Evolutionary conservation across 805 yeast genomes (phyloP).

Genomic region (Jamesozyma jinghongensis): DNA sequence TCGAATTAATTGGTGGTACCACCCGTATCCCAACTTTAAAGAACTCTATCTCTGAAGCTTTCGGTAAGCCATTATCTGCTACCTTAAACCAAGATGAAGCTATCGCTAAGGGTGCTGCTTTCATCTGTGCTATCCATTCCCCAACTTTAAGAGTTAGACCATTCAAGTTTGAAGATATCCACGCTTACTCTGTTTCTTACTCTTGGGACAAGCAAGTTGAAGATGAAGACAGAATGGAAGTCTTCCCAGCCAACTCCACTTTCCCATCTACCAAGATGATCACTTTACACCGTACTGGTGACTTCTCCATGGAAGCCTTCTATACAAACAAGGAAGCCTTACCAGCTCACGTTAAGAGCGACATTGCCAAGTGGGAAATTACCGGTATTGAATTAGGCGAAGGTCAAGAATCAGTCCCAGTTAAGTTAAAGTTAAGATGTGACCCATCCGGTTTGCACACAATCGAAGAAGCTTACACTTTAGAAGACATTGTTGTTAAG

Average conservation of each 20-base stretch:
- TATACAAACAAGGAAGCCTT: constrained; percentile 69
- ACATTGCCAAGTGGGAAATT: constrained; percentile 78
- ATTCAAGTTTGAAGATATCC: constrained; percentile 93
- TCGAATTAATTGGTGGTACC: constrained; percentile 97
- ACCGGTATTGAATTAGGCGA: constrained; percentile 74
- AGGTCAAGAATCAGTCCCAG: constrained; percentile 70
- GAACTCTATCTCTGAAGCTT: constrained; percentile 66
- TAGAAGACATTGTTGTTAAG: constrained; percentile 81
- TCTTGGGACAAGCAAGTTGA: constrained; percentile 91
- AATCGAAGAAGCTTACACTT: constrained; percentile 89
- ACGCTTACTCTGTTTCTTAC: constrained; percentile 87
- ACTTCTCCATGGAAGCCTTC: constrained; percentile 77
- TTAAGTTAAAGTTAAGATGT: constrained; percentile 90
- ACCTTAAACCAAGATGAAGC: constrained; percentile 99
- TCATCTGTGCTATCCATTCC: constrained; percentile 97
- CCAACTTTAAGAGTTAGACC: constrained; percentile 98
- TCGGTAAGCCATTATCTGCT: constrained; percentile 79
- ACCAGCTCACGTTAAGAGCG: constrained; percentile 53
- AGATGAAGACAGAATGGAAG: constrained; percentile 87
- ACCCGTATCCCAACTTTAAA: constrained; percentile 95
- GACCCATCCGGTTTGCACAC: constrained; percentile 95
- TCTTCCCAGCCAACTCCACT: constrained; percentile 86
- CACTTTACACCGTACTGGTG: constrained; percentile 84
- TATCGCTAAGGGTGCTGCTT: constrained; percentile 97
- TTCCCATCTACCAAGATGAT: constrained; percentile 95